Conservation (phyloP, 208 protist genomes). For the Trypanosoma brucei region DNA sequence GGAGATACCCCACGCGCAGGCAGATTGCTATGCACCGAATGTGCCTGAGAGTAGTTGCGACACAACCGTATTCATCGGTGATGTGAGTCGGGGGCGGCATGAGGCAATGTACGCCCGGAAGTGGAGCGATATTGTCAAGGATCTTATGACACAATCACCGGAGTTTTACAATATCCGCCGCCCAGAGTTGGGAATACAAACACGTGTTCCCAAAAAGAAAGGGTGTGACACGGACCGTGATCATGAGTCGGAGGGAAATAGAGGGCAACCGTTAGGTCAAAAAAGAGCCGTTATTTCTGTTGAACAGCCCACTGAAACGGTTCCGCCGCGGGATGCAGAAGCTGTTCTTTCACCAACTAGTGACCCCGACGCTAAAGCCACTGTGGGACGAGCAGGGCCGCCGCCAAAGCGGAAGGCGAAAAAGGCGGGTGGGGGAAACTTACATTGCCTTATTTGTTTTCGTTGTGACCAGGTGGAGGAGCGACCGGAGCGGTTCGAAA, state of each 20-base stretch:
- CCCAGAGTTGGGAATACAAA: constrained; percentile 79
- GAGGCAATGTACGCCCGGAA: constrained; percentile 80
- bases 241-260: background rate
- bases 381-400: background rate
- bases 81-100: constrained; percentile 83
- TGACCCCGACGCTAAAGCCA: background rate
- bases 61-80: constrained; percentile 88
- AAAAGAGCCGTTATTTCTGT: background rate
- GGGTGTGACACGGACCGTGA: background rate
- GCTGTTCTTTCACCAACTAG: background rate
- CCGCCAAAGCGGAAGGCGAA: background rate
- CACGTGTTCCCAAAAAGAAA: constrained; percentile 33
- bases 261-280: background rate
- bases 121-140: constrained; percentile 80
- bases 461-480: constrained; percentile 70
- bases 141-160: constrained; percentile 71
- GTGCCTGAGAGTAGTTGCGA: constrained; percentile 44
- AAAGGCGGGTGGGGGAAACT: constrained; percentile 41
- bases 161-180: constrained; percentile 88
- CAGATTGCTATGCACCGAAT: constrained; percentile 55
- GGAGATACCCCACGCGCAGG: constrained; percentile 68
- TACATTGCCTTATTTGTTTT: constrained; percentile 87
- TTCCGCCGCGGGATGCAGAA: background rate
- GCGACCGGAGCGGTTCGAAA: constrained; percentile 51
- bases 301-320: background rate